phyloP scores from a whole-genome alignment of 2,329 filamentous ascomycete species.

The Fusarium liriodendri region DNA sequence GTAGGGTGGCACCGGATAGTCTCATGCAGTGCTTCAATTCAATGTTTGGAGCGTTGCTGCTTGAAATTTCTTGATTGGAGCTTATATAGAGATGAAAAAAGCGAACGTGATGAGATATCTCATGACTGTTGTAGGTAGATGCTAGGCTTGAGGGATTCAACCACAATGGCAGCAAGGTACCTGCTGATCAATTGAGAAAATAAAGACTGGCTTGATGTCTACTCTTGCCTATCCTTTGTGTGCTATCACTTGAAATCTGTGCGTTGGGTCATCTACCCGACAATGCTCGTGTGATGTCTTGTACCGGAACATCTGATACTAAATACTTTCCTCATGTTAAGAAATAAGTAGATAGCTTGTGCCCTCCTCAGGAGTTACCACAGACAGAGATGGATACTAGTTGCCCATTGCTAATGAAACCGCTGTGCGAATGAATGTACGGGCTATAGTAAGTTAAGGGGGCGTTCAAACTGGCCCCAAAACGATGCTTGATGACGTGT shows the following conservation, averaged over 20 bases:
- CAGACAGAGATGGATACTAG: neutral
- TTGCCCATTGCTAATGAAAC: neutral
- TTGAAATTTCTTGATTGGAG: neutral
- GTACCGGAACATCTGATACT: neutral
- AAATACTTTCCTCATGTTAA: neutral
- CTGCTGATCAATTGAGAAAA: neutral
- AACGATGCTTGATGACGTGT: neutral
- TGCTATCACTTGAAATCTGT: neutral
- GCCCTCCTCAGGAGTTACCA: neutral
- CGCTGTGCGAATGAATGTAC: neutral
- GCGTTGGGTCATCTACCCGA: too few relatives aligned
- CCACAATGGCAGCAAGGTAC: neutral
- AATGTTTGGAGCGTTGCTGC: neutral
- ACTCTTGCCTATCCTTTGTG: neutral
- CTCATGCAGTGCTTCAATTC: neutral
- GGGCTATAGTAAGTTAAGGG: neutral
- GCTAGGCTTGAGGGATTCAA: neutral
- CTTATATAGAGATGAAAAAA: neutral
- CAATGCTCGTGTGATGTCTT: neutral
- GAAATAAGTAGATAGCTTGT: neutral
- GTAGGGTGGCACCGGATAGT: neutral
- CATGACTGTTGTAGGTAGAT: neutral
- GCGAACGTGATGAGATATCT: neutral
- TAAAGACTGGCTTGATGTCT: neutral
- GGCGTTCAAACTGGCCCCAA: conserved; percentile 1